Conservation (phyloP, 805 yeast genomes). For the Nakazawaea wickerhamii region DNA sequence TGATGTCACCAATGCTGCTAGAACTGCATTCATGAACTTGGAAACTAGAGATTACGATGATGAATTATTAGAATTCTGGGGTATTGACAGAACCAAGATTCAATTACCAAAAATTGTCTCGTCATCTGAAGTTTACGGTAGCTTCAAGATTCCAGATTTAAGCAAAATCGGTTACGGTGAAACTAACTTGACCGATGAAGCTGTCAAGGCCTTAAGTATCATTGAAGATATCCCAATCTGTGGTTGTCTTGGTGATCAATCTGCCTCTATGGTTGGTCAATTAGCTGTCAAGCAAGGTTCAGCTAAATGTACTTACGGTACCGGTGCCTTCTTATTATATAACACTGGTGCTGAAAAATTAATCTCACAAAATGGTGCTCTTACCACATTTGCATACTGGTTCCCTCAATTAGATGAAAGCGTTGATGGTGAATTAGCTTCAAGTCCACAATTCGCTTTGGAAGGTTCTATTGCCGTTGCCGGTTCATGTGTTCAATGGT, state of each 20-base stretch:
- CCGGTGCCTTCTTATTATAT: conserved; percentile 87
- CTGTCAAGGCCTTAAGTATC: conserved; percentile 41
- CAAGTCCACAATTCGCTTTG: conserved; percentile 74
- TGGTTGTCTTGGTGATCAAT: conserved; percentile 93
- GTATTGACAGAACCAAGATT: conserved; percentile 62
- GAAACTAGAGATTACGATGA: conserved; percentile 71
- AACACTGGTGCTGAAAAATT: conserved; percentile 77
- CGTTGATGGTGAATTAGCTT: conserved; percentile 28
- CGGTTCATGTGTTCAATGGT: conserved; percentile 91
- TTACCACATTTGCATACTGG: conserved; percentile 90
- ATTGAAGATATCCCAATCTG: conserved; percentile 67
- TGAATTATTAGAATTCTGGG: conserved; percentile 72
- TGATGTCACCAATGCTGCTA: conserved; percentile 86
- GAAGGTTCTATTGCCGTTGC: conserved; percentile 98
- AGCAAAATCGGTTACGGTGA: conserved; percentile 46
- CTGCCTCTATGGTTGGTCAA: conserved; percentile 91
- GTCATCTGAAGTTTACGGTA: conserved; percentile 73
- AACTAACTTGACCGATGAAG: conserved; percentile 42
- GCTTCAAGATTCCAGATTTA: conserved; percentile 57
- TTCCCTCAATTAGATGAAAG: conserved; percentile 58
- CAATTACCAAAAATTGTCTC: conserved; percentile 73
- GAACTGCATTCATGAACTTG: conserved; percentile 87
- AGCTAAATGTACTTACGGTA: conserved; percentile 94
- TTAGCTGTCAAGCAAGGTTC: conserved; percentile 77
- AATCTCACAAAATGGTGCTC: conserved; percentile 71